Conservation (phyloP, 164 flowering plant genomes). For the Magnolia sinica region DNA sequence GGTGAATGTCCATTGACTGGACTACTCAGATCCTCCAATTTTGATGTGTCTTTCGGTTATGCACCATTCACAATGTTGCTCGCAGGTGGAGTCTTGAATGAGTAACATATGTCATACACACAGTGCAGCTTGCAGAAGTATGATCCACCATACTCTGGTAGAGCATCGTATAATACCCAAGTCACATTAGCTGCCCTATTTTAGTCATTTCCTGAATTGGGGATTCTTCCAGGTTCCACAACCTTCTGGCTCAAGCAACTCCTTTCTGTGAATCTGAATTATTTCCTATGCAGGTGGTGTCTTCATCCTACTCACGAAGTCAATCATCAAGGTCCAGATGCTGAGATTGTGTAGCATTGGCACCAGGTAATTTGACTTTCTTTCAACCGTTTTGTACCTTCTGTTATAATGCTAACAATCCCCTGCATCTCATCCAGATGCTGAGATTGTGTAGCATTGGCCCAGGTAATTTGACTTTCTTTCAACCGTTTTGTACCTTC, state of each 20-base stretch:
- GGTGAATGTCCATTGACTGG: too few relatives aligned
- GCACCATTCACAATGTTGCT: too few relatives aligned
- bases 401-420: too few relatives aligned
- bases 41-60: too few relatives aligned
- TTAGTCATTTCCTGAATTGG: background rate
- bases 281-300: conserved; percentile 51
- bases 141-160: background rate
- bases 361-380: background rate
- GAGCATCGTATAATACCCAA: background rate
- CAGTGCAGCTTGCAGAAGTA: too few relatives aligned
- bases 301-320: conserved; percentile 76
- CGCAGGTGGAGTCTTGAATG: too few relatives aligned
- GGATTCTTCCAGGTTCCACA: background rate
- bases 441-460: conserved; percentile 12
- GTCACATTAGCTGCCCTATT: background rate
- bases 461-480: background rate
- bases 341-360: conserved; percentile 12
- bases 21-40: too few relatives aligned
- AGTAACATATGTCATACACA: too few relatives aligned
- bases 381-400: background rate
- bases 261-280: background rate
- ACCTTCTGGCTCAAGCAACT: background rate
- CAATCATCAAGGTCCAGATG: conserved; percentile 58
- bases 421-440: conserved; percentile 25
- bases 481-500: background rate